Conservation (phyloP, 164 flowering plant genomes). For the Sedum album region DNA sequence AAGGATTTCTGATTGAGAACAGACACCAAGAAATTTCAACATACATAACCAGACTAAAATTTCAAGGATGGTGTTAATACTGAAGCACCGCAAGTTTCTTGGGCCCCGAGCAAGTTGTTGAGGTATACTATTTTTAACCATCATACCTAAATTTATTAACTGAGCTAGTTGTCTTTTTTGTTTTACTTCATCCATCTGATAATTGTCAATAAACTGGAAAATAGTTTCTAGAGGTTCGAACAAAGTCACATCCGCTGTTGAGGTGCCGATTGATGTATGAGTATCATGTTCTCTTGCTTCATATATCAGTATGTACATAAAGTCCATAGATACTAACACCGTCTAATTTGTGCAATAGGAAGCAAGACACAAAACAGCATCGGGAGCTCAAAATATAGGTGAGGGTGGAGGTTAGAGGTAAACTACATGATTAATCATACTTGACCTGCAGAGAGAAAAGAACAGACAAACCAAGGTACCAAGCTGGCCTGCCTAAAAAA, state of each 20-base stretch:
- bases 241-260: background rate
- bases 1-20: background rate
- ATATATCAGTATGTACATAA: background rate
- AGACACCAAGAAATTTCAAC: background rate
- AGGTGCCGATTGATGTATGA: background rate
- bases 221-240: background rate
- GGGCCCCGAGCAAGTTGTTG: background rate
- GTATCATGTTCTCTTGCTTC: background rate
- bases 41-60: background rate
- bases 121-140: background rate
- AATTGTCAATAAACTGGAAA: background rate
- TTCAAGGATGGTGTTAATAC: background rate
- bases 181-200: background rate
- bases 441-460: background rate
- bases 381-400: background rate
- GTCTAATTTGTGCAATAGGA: background rate
- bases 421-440: background rate
- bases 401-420: background rate
- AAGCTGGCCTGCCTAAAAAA: background rate
- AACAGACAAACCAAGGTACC: background rate
- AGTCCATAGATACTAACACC: background rate
- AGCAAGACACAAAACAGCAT: background rate
- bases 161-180: background rate
- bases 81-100: background rate
- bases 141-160: background rate